These are phyloP conservation scores for Erysimum cheiri DNA, from an alignment of 441 rosid genomes.

Conservation along the genomic window DNA sequence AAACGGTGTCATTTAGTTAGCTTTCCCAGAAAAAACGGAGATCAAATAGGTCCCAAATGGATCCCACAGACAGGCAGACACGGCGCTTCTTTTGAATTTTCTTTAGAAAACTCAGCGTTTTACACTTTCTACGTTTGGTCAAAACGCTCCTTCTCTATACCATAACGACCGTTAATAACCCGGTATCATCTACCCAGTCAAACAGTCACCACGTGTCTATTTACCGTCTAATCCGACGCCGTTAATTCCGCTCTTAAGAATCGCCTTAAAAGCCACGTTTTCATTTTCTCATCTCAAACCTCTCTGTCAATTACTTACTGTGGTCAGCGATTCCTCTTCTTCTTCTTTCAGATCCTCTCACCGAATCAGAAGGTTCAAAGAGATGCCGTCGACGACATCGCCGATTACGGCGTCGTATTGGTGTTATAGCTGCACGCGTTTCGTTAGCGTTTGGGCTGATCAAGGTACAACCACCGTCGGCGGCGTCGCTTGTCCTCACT, in stretches of 20 bases:
- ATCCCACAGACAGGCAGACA: constrained; percentile 39
- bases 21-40: constrained; percentile 36
- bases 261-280: constrained; percentile 26
- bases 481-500: constrained; percentile 60
- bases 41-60: constrained; percentile 38
- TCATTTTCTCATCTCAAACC: not conserved
- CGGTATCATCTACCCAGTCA: constrained; percentile 18
- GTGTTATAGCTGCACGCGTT: constrained; percentile 81
- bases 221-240: constrained; percentile 32
- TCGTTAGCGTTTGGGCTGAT: constrained; percentile 47
- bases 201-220: constrained; percentile 18
- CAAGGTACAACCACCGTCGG: constrained; percentile 13
- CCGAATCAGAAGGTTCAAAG: constrained; percentile 19
- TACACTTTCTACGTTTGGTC: constrained; percentile 29
- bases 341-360: constrained; percentile 32
- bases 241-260: constrained; percentile 24
- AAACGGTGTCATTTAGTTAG: constrained; percentile 26
- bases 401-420: constrained; percentile 62
- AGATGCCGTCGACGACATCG: constrained; percentile 43
- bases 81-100: constrained; percentile 43
- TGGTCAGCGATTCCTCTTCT: constrained; percentile 16
- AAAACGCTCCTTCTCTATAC: constrained; percentile 28
- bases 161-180: constrained; percentile 32
- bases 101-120: constrained; percentile 21
- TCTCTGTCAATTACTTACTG: constrained; percentile 1